phyloP scores from a whole-genome alignment of 441 rosid species.

The Brassica hybrid region DNA sequence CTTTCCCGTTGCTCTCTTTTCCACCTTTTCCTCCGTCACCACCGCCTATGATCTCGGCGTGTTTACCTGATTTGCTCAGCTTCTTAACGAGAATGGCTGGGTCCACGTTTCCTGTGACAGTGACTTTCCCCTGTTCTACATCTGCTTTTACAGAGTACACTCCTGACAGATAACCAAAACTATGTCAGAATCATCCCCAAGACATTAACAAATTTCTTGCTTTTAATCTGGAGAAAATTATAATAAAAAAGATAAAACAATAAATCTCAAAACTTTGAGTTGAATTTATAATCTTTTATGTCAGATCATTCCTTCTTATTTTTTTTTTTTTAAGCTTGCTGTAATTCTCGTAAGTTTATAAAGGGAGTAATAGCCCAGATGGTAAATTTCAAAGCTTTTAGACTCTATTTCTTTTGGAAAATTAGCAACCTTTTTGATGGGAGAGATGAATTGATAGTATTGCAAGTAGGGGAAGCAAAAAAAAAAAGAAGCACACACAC shows the following conservation, averaged over 20 bases:
- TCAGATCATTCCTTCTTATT: background rate
- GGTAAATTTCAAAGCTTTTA: conserved; percentile 16
- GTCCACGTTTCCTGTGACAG: conserved; percentile 81
- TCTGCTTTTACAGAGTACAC: conserved; percentile 69
- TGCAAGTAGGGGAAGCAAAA: background rate
- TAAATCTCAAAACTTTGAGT: background rate
- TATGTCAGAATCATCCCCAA: conserved; percentile 16
- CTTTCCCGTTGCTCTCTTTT: conserved; percentile 49
- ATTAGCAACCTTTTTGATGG: background rate
- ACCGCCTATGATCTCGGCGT: conserved; percentile 65
- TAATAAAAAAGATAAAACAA: background rate
- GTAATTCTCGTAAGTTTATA: background rate
- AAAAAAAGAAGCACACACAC: too few species aligned
- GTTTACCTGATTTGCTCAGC: conserved; percentile 89
- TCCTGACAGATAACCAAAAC: conserved; percentile 48
- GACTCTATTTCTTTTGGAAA: background rate
- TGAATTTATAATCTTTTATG: background rate
- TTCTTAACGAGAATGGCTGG: conserved; percentile 70
- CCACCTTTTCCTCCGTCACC: conserved; percentile 61
- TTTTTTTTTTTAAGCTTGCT: too few species aligned
- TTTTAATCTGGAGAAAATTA: background rate
- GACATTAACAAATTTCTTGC: background rate
- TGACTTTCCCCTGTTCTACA: conserved; percentile 86
- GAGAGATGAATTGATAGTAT: background rate
- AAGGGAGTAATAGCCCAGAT: background rate